Conservation (phyloP, 192 early-diverging fungal genomes). For the Coemansia sp. region DNA sequence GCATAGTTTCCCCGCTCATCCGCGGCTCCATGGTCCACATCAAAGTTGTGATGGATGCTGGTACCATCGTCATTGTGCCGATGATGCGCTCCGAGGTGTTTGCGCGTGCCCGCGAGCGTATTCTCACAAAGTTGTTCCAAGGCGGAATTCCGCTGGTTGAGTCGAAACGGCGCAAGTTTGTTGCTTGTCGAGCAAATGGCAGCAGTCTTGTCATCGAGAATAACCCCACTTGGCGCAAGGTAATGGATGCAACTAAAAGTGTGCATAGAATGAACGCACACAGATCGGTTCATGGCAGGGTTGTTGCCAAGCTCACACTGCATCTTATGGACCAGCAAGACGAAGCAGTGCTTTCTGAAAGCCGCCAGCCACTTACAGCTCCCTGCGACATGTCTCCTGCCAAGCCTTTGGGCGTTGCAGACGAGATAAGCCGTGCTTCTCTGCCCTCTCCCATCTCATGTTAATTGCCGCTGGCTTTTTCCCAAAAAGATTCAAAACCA, state of each 20-base stretch:
- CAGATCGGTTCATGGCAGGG: constrained; percentile 3
- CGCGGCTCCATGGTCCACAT: constrained; percentile 52
- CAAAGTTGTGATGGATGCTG: constrained; percentile 42
- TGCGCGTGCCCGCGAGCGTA: constrained; percentile 49
- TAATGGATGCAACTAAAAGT: constrained; percentile 28
- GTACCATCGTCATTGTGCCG: constrained; percentile 28
- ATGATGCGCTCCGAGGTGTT: constrained; percentile 47
- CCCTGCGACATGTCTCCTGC: not conserved
- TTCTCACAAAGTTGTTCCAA: constrained; percentile 48
- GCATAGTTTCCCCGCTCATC: constrained; percentile 34
- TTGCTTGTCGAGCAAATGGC: constrained; percentile 22
- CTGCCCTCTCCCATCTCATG: not conserved
- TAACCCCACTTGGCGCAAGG: constrained; percentile 46
- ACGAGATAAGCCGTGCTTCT: not conserved
- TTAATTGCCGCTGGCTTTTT: too few species aligned
- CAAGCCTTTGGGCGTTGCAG: not conserved
- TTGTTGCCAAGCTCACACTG: constrained; percentile 42
- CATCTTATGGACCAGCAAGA: constrained; percentile 19
- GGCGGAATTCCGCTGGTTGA: constrained; percentile 43
- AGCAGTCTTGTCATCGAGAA: constrained; percentile 21
- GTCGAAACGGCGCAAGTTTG: constrained; percentile 36
- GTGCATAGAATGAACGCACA: not conserved
- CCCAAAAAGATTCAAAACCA: too few species aligned
- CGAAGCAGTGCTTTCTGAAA: not conserved
- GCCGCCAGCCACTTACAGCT: not conserved